phyloP scores from a whole-genome alignment of 805 yeast genomes.

The Saccharomycopsis fodiens region DNA sequence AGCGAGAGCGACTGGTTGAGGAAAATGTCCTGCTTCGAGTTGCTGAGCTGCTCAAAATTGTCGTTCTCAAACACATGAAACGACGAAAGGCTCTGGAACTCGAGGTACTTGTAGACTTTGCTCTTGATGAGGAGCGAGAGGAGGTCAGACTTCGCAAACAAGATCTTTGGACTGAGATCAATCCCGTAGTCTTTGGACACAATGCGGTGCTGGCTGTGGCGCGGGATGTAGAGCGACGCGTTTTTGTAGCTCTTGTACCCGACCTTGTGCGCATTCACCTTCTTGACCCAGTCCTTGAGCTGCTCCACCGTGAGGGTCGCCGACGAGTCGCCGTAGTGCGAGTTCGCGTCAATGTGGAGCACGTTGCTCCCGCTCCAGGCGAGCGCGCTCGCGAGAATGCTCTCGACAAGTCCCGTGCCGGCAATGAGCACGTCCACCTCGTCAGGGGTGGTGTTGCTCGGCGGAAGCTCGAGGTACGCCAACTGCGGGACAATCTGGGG shows the following conservation, averaged over 20 bases:
- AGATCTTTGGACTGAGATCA: slow-evolving; percentile 77
- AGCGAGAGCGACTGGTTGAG: slow-evolving; percentile 76
- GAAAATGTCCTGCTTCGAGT: slow-evolving; percentile 88
- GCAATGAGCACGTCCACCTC: slow-evolving; percentile 81
- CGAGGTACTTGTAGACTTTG: slow-evolving; percentile 84
- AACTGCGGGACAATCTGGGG: slow-evolving; percentile 51
- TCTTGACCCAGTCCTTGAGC: slow-evolving; percentile 71
- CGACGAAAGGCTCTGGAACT: slow-evolving; percentile 79
- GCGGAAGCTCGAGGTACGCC: slow-evolving; percentile 73
- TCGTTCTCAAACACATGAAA: slow-evolving; percentile 96
- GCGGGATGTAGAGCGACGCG: slow-evolving; percentile 76
- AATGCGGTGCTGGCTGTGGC: slow-evolving; percentile 38
- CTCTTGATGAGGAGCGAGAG: slow-evolving; percentile 71
- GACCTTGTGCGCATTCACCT: slow-evolving; percentile 42
- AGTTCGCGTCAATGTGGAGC: slow-evolving; percentile 77
- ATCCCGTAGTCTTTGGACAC: slow-evolving; percentile 73
- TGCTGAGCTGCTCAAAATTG: slow-evolving; percentile 75
- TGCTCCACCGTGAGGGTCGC: slow-evolving; percentile 87
- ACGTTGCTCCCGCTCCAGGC: slow-evolving; percentile 99
- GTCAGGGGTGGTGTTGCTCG: slow-evolving; percentile 52
- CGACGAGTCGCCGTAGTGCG: slow-evolving; percentile 81
- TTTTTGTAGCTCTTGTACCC: slow-evolving; percentile 42
- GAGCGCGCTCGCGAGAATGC: slow-evolving; percentile 84
- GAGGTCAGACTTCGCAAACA: slow-evolving; percentile 88
- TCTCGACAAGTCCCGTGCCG: slow-evolving; percentile 89